Percentiles rank a stretch among this genome's conserved stretches.
Conservation (phyloP, 352 stramenopile genomes). For the Pythium periplocum region DNA sequence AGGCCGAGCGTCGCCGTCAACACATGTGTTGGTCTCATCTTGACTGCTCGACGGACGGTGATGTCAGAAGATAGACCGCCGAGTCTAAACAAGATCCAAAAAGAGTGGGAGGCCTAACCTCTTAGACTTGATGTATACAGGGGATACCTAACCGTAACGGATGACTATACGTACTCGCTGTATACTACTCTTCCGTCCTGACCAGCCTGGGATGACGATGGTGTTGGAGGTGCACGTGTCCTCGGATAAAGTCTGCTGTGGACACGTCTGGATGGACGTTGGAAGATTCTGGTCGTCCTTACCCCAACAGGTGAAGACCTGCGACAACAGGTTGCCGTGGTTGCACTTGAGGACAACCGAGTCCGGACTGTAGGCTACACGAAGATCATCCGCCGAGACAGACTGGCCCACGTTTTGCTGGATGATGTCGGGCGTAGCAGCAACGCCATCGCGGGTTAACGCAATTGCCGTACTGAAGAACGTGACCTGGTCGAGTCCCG, state of each 20-base stretch:
- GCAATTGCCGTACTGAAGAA: slow-evolving; percentile 84
- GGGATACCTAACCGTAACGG: too few species aligned
- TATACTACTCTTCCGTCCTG: too few species aligned
- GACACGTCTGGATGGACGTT: slow-evolving; percentile 41
- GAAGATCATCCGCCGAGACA: slow-evolving; percentile 42
- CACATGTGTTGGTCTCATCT: too few species aligned
- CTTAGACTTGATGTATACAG: too few species aligned
- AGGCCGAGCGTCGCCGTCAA: too few species aligned
- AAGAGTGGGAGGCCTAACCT: too few species aligned
- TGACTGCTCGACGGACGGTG: too few species aligned
- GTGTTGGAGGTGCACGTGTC: slow-evolving; percentile 54
- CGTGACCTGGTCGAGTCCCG: slow-evolving; percentile 67
- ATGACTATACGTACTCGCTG: too few species aligned
- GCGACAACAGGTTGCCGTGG: slow-evolving; percentile 43
- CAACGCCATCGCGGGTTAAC: slow-evolving; percentile 67
- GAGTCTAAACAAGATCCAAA: too few species aligned
- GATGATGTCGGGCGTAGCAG: slow-evolving; percentile 52
- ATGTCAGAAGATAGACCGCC: too few species aligned
- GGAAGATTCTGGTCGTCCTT: slow-evolving; percentile 56
- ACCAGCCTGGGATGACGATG: slow-evolving; percentile 36
- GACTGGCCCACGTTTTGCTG: slow-evolving; percentile 49
- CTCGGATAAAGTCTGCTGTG: slow-evolving; percentile 55
- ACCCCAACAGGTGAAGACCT: slow-evolving; percentile 81
- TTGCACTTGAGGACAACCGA: slow-evolving; percentile 40
- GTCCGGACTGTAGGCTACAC: slow-evolving; percentile 16